These are phyloP conservation scores for Aspergillus leporis DNA, from an alignment of 495 filamentous ascomycete species.

Conservation along the genomic window DNA sequence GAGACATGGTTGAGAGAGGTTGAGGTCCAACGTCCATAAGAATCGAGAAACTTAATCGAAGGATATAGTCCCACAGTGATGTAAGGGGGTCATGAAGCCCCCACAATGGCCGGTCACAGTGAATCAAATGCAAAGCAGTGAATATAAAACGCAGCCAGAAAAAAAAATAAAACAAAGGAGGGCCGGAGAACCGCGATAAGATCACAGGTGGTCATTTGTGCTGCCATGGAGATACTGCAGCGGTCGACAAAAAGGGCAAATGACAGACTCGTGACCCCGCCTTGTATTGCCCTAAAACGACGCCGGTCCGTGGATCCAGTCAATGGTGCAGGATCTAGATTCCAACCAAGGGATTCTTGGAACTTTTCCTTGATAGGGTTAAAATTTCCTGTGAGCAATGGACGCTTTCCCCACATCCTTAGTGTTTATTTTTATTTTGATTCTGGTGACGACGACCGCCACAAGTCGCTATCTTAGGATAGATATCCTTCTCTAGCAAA, in stretches of 20 bases:
- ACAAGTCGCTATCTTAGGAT: no score
- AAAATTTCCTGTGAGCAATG: not conserved
- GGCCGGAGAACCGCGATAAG: not conserved
- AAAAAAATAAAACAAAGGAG: not conserved
- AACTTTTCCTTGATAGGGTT: slow-evolving; percentile 7
- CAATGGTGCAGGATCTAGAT: slow-evolving; percentile 9
- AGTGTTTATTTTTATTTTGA: not conserved
- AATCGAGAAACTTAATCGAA: not conserved
- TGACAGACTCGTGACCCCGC: slow-evolving; percentile 1
- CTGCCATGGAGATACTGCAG: not conserved
- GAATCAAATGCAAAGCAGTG: not conserved
- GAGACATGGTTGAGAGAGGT: slow-evolving; percentile 5
- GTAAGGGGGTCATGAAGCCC: not conserved
- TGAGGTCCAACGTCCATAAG: slow-evolving; percentile 7
- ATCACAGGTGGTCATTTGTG: not conserved
- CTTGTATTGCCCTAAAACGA: not conserved
- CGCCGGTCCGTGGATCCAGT: slow-evolving; percentile 9
- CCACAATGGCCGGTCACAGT: not conserved
- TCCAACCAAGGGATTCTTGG: not conserved
- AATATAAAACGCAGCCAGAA: no score
- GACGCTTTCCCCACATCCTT: not conserved
- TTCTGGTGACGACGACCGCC: not conserved
- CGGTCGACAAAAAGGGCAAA: not conserved
- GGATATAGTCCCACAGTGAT: not conserved
- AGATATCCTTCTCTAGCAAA: no score